A percentile compares a stretch with the other conserved stretches of the same genome.
phyloP scores from a whole-genome alignment of 1,139 yeast species.

The Magnusiomyces sp. region DNA sequence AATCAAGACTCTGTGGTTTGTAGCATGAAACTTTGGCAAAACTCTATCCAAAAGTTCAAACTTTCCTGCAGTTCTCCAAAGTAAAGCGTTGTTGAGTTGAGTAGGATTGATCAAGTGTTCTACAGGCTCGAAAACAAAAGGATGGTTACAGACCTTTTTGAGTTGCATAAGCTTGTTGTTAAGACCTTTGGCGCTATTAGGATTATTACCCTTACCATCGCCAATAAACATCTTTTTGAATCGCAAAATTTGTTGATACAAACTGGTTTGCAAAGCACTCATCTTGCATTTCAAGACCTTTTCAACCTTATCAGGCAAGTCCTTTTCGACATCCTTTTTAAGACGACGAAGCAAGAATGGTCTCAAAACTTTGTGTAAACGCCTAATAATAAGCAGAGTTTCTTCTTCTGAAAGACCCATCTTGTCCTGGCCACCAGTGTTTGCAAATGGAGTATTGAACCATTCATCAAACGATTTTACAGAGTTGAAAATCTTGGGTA shows the following conservation, averaged over 20 bases:
- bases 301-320: constrained; percentile 90
- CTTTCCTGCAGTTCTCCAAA: constrained; percentile 90
- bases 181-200: constrained; percentile 54
- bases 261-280: constrained; percentile 73
- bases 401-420: constrained; percentile 96
- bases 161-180: constrained; percentile 95
- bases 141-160: constrained; percentile 94
- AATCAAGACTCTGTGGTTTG: constrained; percentile 85
- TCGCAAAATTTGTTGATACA: constrained; percentile 84
- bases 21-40: constrained; percentile 73
- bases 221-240: constrained; percentile 78
- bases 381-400: constrained; percentile 81
- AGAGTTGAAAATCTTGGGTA: constrained; percentile 93
- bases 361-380: constrained; percentile 91
- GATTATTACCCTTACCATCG: constrained; percentile 54
- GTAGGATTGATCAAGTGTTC: constrained; percentile 78
- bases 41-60: constrained; percentile 85
- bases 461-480: constrained; percentile 98
- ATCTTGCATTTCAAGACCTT: constrained; percentile 90
- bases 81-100: constrained; percentile 47
- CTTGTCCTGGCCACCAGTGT: constrained; percentile 89
- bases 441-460: constrained; percentile 98
- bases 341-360: constrained; percentile 91
- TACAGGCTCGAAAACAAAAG: constrained; percentile 92
- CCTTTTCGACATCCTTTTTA: constrained; percentile 95